These are phyloP conservation scores for Nakaseomyces kungkrabaensis DNA, from an alignment of 1,139 yeast genomes.

Conservation along the genomic window DNA sequence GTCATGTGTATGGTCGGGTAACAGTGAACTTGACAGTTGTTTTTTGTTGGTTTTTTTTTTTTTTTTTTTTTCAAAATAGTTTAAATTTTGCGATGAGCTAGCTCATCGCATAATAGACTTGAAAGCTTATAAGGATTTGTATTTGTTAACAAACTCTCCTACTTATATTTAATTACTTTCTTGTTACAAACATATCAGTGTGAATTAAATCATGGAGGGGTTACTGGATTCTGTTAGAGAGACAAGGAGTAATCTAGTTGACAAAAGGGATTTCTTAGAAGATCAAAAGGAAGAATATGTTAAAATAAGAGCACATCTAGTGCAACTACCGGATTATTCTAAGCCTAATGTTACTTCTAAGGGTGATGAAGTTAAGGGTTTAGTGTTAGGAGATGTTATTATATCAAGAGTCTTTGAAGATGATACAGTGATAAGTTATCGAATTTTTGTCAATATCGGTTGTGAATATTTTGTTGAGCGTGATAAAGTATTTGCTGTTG, in stretches of 20 bases:
- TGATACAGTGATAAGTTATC: conserved; percentile 6
- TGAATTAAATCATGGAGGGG: conserved; percentile 17
- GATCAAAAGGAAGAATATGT: conserved; percentile 28
- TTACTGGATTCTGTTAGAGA: conserved; percentile 20
- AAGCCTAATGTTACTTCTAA: conserved; percentile 4
- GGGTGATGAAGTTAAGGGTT: conserved; percentile 19
- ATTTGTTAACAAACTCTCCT: too few species aligned
- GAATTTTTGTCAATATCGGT: conserved; percentile 43
- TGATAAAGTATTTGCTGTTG: conserved; percentile 36
- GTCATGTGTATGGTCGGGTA: too few species aligned
- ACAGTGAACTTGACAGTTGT: too few species aligned
- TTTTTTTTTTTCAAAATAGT: neutral
- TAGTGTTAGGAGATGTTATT: conserved; percentile 29
- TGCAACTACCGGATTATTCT: conserved; percentile 10
- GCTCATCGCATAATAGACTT: neutral
- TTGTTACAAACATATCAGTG: neutral
- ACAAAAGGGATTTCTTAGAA: conserved; percentile 23
- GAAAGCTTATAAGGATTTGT: neutral
- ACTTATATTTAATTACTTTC: too few species aligned
- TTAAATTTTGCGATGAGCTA: neutral
- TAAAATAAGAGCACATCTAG: conserved; percentile 23
- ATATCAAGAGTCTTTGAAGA: conserved; percentile 21
- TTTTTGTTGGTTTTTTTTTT: too few species aligned
- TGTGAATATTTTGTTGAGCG: conserved; percentile 52
- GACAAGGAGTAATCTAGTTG: conserved; percentile 23